Evolutionary conservation across 179 eudicot genomes (phyloP), one percentile per base, ranked within the genome.

Genomic region (Silene coronaria): DNA sequence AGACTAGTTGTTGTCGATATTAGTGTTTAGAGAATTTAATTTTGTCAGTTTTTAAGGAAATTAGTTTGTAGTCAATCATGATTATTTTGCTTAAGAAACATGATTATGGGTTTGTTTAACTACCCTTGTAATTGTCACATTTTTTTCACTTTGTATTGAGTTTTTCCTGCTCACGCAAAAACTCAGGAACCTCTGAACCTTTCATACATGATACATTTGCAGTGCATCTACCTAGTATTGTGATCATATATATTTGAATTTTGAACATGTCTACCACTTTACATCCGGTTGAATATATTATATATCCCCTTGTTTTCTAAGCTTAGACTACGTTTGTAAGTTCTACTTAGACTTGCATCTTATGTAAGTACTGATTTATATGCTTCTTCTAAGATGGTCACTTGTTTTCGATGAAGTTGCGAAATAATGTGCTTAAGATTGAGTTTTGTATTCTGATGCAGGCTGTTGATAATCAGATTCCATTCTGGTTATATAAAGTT

Each of bases 11-110:
- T 45, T 45, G 51, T 45, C 2, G 51, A 11, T 45, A 10, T 45
- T 4, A 45, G 21, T 16, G 11, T n/a, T 65, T 17, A 10, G 46
- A 30, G 17, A 64, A 13, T 12, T 64, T 28, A 64, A 26, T 13
- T 4, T 64, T 13, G 12, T 64, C 17, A 24, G 26, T 48, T 71
- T 70, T 11, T 70, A 28, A 46, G 13, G 59, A 2, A 62, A 62
- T 21, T 62, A 32, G 71, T 62, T 66, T 22, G 24, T 80, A 23
- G 22, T 26, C 2, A n/a, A 36, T 48, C 75, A 81, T 77, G 80
- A 73, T 60, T 72, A 60, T 67, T 68, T 76, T 81, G 78, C 65
- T 68, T 23, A 51, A 51, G 36, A 51, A 46, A 77, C 34, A 67
- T 45, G 62, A 58, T 46, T 71, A 21, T 59, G 24, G 76, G 36